Base-by-base conservation (phyloP, 163 green algal genomes). In the Coccomyxa subellipsoidea region DNA sequence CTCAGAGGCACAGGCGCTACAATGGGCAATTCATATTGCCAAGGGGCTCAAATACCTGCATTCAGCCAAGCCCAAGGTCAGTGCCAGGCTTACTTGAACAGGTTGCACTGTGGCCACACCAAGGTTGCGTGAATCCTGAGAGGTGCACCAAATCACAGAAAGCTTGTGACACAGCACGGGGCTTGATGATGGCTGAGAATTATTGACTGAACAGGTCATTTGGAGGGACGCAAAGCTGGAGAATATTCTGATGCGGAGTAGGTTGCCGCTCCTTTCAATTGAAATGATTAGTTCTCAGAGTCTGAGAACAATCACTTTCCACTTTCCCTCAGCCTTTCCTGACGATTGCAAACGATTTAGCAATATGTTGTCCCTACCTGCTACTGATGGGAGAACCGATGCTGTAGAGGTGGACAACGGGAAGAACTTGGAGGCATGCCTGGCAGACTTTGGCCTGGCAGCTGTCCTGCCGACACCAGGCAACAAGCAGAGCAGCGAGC, bases 221-320 rank as follows among this genome's bases (percentile, higher is more conserved):
- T 89, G 92, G 79, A 59, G 90, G 29, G 90, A 94, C 72, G 79
- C 92, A 0, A 94, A 94, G 84, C 84, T 91, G 54, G 90, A 93
- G 25, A 93, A 93, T 81, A 73, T 90, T 4, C 80, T 84, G 31
- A 80, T 84, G 40, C 71, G 72, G 8, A 72, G 66, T 78, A 32
- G 23, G 34, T 69, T 34, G 35, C 36, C 36, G 0, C 38, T 54
- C 4, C 32, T 35, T 36, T n/a, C 3, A 53, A 34, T 6, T 73
- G 7, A 36, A 1, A 6, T 73, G 29, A 12, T 66, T 66, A 18
- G 12, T 66, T 66, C 18, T 12, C 47, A 66, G 12, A 12, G 12
- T 66, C 47, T 18, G 12, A 18, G 47, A 66, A 29, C 47, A 66
- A 18, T 18, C 12, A 66, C 47, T 66, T 66, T 12, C 12, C 12